A percentile compares a stretch with the other conserved stretches of the same genome.
Conservation (phyloP, 2,329 filamentous ascomycete genomes). For the Aspergillus calidoustus region DNA sequence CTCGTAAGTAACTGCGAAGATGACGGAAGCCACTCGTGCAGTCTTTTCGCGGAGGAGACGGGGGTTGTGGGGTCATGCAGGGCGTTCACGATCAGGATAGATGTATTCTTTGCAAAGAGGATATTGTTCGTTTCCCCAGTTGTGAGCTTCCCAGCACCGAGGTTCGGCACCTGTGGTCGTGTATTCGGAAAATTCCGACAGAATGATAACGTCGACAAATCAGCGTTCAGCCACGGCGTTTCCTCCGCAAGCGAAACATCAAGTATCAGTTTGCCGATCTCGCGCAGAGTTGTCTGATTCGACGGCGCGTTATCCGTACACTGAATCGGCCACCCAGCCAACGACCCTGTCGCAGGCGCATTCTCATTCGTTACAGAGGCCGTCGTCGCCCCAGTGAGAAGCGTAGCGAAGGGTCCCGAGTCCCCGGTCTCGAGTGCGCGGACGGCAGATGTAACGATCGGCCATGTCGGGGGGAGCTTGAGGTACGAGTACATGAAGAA, state of each 20-base stretch:
- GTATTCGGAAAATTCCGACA: conserved; percentile 9
- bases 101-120: neutral
- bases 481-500: conserved; percentile 14
- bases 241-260: neutral
- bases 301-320: conserved; percentile 7
- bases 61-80: conserved; percentile 6
- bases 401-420: neutral
- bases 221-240: conserved; percentile 9
- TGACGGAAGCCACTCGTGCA: neutral
- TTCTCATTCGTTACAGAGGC: neutral
- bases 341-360: neutral
- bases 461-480: conserved; percentile 2
- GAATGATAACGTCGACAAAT: conserved; percentile 3
- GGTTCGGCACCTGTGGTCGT: neutral
- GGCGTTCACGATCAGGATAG: neutral
- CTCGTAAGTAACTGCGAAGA: conserved; percentile 1
- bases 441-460: neutral
- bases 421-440: neutral
- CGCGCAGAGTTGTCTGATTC: neutral
- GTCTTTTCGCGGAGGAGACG: neutral
- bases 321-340: conserved; percentile 8
- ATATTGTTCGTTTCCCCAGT: neutral
- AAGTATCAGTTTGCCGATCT: neutral
- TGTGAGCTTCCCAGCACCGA: neutral
- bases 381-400: neutral